Evolutionary conservation across 2,329 filamentous ascomycete genomes (phyloP).

Genomic region (Colletotrichum simmondsii): DNA sequence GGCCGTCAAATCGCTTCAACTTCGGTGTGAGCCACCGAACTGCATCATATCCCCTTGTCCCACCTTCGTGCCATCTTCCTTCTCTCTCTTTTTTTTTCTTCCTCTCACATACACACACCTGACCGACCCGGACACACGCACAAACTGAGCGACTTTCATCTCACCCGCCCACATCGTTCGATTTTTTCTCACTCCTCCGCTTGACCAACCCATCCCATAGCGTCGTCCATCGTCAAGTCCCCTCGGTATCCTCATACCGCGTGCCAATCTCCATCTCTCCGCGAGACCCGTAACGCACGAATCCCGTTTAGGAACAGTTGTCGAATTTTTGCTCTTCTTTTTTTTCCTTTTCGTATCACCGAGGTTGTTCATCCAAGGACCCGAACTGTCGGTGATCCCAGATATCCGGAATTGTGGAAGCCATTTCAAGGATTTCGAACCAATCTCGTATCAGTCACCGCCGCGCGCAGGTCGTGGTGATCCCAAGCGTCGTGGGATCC

Average conservation of each 20-base stretch:
- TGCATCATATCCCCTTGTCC: conserved; percentile 28
- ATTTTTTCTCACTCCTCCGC: neutral
- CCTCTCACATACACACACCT: neutral
- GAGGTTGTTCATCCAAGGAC: neutral
- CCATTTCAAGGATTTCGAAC: neutral
- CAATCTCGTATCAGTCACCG: neutral
- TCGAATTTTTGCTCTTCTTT: neutral
- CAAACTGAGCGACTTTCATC: conserved; percentile 20
- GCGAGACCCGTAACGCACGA: conserved; percentile 14
- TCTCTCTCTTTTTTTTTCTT: neutral
- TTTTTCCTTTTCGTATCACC: conserved; percentile 8
- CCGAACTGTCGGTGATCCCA: conserved; percentile 17
- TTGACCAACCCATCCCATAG: neutral
- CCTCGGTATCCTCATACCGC: neutral
- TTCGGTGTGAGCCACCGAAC: conserved; percentile 35
- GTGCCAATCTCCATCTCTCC: neutral
- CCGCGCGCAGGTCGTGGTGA: neutral
- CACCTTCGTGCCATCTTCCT: conserved; percentile 14
- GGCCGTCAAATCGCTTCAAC: conserved; percentile 19
- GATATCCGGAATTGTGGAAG: conserved; percentile 7
- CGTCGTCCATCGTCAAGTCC: neutral
- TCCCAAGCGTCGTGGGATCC: conserved; percentile 9
- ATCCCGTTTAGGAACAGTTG: neutral
- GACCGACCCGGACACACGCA: neutral
- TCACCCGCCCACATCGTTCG: conserved; percentile 28